Conservation (phyloP, 2,329 filamentous ascomycete species). For the Eutypa lata region DNA sequence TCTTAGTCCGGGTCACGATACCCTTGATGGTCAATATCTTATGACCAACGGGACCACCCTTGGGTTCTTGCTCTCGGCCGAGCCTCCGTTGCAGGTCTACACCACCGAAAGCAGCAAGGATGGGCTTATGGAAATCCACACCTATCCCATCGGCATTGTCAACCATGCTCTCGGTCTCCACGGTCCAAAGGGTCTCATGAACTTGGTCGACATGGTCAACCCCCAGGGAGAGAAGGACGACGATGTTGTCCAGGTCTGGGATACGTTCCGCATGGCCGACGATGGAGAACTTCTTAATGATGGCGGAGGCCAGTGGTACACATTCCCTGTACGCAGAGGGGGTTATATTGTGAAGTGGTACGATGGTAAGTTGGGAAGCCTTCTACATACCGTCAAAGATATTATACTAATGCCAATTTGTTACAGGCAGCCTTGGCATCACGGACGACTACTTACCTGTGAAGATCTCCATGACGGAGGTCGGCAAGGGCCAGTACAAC, state of each 20-base stretch:
- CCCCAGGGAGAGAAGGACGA: constrained; percentile 19
- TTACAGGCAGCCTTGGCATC: constrained; percentile 22
- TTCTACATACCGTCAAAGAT: neutral
- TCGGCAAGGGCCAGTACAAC: constrained; percentile 20
- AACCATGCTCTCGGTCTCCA: constrained; percentile 35
- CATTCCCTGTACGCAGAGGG: constrained; percentile 24
- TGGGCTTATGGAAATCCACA: constrained; percentile 33
- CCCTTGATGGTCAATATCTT: constrained; percentile 32
- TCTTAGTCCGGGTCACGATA: constrained; percentile 11
- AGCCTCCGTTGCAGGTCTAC: constrained; percentile 27
- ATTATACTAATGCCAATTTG: constrained; percentile 1
- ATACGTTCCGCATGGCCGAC: constrained; percentile 30
- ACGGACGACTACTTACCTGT: constrained; percentile 31
- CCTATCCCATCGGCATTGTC: constrained; percentile 32
- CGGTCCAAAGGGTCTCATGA: constrained; percentile 29
- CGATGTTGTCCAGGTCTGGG: constrained; percentile 28
- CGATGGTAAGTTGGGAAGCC: constrained; percentile 27
- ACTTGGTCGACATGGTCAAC: constrained; percentile 31
- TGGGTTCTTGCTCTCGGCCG: constrained; percentile 26
- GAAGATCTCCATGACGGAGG: constrained; percentile 29
- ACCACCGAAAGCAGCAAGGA: constrained; percentile 21
- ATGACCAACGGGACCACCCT: constrained; percentile 25
- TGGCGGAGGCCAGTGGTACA: constrained; percentile 29
- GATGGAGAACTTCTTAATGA: constrained; percentile 21
- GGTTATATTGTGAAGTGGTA: constrained; percentile 35